Conservation (phyloP, 768 basidiomycete genomes). For the Boletus speciosus region DNA sequence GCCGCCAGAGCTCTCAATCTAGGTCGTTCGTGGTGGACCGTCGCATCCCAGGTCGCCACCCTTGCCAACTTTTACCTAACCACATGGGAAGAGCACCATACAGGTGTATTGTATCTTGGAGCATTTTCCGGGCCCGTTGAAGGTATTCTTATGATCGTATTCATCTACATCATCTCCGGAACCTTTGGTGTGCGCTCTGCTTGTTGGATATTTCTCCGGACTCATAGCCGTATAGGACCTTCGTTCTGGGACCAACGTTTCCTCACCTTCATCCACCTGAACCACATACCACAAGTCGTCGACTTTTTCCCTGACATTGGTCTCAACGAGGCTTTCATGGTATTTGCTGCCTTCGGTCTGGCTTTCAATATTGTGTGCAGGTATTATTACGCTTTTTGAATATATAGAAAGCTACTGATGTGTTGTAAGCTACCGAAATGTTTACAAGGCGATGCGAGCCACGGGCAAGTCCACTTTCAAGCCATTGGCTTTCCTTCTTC, state of each 20-base stretch:
- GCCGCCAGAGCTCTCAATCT: constrained; percentile 83
- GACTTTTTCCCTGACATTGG: constrained; percentile 59
- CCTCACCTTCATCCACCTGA: constrained; percentile 54
- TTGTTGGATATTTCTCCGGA: background rate
- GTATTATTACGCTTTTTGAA: constrained; percentile 30
- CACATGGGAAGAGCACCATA: constrained; percentile 86
- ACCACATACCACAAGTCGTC: constrained; percentile 46
- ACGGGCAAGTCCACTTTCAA: constrained; percentile 39
- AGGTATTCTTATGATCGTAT: constrained; percentile 84
- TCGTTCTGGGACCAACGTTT: constrained; percentile 76
- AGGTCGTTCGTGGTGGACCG: constrained; percentile 96
- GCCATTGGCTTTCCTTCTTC: constrained; percentile 74
- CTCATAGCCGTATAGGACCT: constrained; percentile 49
- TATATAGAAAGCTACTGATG: constrained; percentile 1
- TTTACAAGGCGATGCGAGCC: constrained; percentile 54
- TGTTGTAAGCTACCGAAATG: constrained; percentile 69
- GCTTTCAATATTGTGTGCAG: constrained; percentile 77
- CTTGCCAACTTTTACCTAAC: constrained; percentile 71
- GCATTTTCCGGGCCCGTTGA: constrained; percentile 95
- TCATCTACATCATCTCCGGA: constrained; percentile 76
- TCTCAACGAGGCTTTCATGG: constrained; percentile 86
- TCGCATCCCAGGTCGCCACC: constrained; percentile 72
- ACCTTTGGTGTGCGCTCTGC: constrained; percentile 51
- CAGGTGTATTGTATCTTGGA: constrained; percentile 87
- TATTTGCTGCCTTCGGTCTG: constrained; percentile 66